These are phyloP conservation scores for Populus alba DNA, from an alignment of 345 rosid species.

Conservation along the genomic window DNA sequence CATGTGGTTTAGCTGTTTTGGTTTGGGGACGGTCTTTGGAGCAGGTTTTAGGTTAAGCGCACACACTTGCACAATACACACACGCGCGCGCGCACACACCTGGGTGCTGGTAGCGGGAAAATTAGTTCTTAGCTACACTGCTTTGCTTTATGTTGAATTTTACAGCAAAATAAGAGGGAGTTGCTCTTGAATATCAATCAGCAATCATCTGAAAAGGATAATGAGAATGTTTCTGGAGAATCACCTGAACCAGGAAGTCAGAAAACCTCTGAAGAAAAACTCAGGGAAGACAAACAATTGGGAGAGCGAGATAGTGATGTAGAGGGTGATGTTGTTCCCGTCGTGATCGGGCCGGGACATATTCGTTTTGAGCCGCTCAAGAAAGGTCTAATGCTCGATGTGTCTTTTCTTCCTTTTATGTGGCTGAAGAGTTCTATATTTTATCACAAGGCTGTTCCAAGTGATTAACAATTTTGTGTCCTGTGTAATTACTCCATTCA, in stretches of 20 bases:
- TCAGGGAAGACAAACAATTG: conserved; percentile 15
- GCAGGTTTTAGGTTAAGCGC: background rate
- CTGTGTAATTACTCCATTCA: background rate
- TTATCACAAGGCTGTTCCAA: conserved; percentile 9
- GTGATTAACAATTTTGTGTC: conserved; percentile 2
- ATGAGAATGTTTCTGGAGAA: conserved; percentile 28
- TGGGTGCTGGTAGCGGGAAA: background rate
- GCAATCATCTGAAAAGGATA: conserved; percentile 36
- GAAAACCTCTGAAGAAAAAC: conserved; percentile 15
- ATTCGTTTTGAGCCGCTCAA: conserved; percentile 72
- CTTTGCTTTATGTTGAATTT: conserved; percentile 9
- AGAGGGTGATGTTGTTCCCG: conserved; percentile 57
- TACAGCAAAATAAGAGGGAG: conserved; percentile 48
- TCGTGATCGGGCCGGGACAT: conserved; percentile 88
- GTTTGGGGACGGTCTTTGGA: background rate
- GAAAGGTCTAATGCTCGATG: conserved; percentile 40
- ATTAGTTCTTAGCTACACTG: background rate
- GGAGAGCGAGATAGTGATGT: conserved; percentile 32
- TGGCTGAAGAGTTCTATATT: background rate
- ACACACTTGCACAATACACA: background rate
- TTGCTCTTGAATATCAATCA: conserved; percentile 29
- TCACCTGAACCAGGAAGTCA: conserved; percentile 12
- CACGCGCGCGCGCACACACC: no score
- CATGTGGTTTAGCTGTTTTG: background rate
- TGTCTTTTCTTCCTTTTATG: background rate